Conservation (phyloP, 768 basidiomycete genomes). For the Pleurotus tuoliensis region DNA sequence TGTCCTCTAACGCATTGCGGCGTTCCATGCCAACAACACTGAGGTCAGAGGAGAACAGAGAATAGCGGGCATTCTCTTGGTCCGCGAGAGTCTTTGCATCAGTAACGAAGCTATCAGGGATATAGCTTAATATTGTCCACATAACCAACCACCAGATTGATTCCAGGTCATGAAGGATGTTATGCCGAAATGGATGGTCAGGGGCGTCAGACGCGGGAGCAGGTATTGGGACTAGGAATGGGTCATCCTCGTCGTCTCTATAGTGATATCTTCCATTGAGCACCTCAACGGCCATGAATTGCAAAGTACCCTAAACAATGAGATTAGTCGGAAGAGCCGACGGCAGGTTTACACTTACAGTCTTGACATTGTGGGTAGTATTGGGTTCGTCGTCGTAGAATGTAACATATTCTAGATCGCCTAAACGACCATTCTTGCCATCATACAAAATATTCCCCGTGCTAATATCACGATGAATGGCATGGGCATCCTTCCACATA, state of each 20-base stretch:
- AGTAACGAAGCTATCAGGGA: not conserved
- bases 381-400: not conserved
- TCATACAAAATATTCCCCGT: conserved; percentile 7
- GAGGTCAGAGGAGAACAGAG: not conserved
- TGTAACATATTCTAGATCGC: conserved; percentile 4
- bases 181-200: not conserved
- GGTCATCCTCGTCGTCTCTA: not conserved
- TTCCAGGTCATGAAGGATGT: conserved; percentile 4
- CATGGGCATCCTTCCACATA: not conserved
- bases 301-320: not conserved
- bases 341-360: not conserved
- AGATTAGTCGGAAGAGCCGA: not conserved
- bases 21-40: too few relatives aligned
- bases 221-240: not conserved
- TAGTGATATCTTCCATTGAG: not conserved
- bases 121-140: conserved; percentile 4
- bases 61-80: not conserved
- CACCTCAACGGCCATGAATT: conserved; percentile 7
- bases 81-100: not conserved
- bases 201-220: too few relatives aligned
- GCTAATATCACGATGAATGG: conserved; percentile 9
- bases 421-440: not conserved
- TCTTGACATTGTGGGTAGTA: not conserved
- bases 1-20: too few relatives aligned
- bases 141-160: conserved; percentile 8